These are phyloP conservation scores for Oldenlandia corymbosa DNA, from an alignment of 257 asterid genomes.

Conservation along the genomic window DNA sequence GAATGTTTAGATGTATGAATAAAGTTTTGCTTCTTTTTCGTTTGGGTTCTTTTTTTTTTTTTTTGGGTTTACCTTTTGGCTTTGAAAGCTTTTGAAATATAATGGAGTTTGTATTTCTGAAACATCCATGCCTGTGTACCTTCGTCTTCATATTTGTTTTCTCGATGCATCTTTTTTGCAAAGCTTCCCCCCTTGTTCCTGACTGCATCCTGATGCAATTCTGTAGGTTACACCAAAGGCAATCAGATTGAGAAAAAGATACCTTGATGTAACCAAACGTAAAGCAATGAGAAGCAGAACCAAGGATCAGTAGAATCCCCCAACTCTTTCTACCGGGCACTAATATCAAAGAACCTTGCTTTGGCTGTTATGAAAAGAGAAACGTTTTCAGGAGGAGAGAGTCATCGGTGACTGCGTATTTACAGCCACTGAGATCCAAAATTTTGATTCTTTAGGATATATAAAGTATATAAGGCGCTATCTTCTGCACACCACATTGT, in stretches of 20 bases:
- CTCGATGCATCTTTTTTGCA: background rate
- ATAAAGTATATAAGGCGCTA: too few species aligned
- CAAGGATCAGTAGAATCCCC: slow-evolving; percentile 43
- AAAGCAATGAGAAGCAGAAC: slow-evolving; percentile 76
- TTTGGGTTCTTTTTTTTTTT: too few species aligned
- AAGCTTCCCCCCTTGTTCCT: background rate
- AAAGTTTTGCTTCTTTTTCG: too few species aligned
- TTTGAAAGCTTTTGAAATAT: too few species aligned
- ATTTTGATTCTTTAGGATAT: too few species aligned
- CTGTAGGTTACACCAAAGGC: slow-evolving; percentile 93
- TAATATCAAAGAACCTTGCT: too few species aligned
- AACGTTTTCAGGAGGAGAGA: too few species aligned
- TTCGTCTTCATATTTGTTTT: background rate
- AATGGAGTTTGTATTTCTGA: too few species aligned
- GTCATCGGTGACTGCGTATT: too few species aligned
- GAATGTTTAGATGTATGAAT: background rate
- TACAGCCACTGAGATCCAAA: too few species aligned
- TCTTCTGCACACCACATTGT: too few species aligned
- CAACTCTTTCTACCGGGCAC: background rate
- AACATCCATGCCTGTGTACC: background rate
- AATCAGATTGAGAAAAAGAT: slow-evolving; percentile 79
- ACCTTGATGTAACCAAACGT: slow-evolving; percentile 79
- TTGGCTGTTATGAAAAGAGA: background rate
- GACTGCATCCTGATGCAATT: background rate
- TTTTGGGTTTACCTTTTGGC: too few species aligned